Evolutionary conservation across 2,329 filamentous ascomycete genomes (phyloP).

Genomic region (Sporothrix sp.): DNA sequence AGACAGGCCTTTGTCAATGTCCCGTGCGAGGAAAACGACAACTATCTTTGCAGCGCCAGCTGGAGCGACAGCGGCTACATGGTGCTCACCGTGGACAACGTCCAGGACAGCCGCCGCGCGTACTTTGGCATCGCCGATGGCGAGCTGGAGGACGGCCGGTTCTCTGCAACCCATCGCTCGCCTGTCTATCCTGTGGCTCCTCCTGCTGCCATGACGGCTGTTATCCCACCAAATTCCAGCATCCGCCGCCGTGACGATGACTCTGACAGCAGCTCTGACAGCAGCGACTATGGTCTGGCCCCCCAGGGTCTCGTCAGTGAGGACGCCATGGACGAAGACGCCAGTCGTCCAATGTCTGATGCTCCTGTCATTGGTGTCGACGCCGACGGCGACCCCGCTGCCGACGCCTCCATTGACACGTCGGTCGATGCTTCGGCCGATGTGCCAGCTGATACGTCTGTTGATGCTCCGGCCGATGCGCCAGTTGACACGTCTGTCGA

Average conservation of each 20-base stretch:
- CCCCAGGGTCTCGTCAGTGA: no score
- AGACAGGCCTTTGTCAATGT: constrained; percentile 12
- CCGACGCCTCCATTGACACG: no score
- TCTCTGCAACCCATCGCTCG: constrained; percentile 1
- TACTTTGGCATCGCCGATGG: constrained; percentile 19
- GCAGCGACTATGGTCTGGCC: no score
- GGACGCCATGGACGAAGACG: no score
- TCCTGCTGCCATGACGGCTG: background rate
- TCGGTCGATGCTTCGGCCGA: background rate
- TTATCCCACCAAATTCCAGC: constrained; percentile 6
- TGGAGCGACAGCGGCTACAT: constrained; percentile 18
- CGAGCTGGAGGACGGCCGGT: constrained; percentile 13
- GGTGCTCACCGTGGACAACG: constrained; percentile 19
- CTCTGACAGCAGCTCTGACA: background rate
- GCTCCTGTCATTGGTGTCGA: no score
- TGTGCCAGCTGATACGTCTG: background rate
- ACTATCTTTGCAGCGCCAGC: constrained; percentile 18
- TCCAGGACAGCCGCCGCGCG: constrained; percentile 10
- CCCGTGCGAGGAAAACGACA: constrained; percentile 11
- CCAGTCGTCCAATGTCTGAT: no score
- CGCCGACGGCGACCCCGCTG: no score
- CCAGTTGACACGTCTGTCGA: background rate
- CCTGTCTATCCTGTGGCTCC: constrained; percentile 8
- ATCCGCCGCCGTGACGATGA: background rate
- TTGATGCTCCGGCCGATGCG: background rate